Conservation (phyloP, 78 protist species). For the Chrysochromulina parva region DNA sequence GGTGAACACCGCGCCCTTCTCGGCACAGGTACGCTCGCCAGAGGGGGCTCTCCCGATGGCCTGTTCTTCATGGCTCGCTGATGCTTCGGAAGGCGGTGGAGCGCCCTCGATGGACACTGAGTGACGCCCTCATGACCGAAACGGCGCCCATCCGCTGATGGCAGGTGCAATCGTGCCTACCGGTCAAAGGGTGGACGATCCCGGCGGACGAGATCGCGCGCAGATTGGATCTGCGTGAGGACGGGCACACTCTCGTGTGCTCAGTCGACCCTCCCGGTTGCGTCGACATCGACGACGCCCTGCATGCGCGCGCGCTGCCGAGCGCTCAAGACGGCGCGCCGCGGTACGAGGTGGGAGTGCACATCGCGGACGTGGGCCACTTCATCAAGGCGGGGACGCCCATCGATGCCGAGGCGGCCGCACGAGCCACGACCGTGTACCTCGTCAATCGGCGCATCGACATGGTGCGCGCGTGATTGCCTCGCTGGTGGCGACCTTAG, state of each 20-base stretch:
- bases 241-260: constrained; percentile 9
- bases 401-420: constrained; percentile 78
- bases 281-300: constrained; percentile 97
- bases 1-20: neutral
- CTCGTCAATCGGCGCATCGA: constrained; percentile 71
- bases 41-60: too few species aligned
- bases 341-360: constrained; percentile 31
- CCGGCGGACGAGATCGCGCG: constrained; percentile 40
- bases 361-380: constrained; percentile 92
- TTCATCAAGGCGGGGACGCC: constrained; percentile 71
- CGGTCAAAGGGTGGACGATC: constrained; percentile 25
- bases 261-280: constrained; percentile 81
- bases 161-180: constrained; percentile 42
- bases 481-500: too few species aligned
- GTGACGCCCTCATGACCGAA: too few species aligned
- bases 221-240: constrained; percentile 29
- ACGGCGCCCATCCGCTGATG: too few species aligned
- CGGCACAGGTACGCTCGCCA: neutral
- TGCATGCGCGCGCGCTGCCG: constrained; percentile 65
- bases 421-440: constrained; percentile 78
- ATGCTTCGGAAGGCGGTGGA: too few species aligned
- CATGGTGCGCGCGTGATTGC: constrained; percentile 44
- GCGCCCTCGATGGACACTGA: too few species aligned
- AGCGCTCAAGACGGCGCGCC: neutral
- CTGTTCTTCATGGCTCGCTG: too few species aligned